Evolutionary conservation across 225 moss, liverwort and hornwort species (phyloP).

Genomic region (Bryoerythrophyllum caledonicum): DNA sequence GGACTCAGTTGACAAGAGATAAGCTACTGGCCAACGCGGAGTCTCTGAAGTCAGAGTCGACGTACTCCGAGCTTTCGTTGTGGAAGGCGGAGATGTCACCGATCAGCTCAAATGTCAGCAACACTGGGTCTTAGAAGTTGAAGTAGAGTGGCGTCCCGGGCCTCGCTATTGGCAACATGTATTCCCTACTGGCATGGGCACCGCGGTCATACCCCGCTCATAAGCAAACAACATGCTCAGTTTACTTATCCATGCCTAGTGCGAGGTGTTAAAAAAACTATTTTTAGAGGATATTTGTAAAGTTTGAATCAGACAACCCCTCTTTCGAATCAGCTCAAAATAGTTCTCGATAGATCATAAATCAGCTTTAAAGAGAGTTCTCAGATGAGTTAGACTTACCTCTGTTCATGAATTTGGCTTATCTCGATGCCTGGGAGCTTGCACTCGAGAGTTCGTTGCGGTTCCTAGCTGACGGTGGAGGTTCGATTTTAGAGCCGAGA

Average conservation of each 20-base stretch:
- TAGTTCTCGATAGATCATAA: background rate
- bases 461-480: background rate
- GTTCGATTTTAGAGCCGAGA: too few species aligned
- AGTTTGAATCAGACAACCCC: too few species aligned
- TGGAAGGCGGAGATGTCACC: slow-evolving; percentile 88
- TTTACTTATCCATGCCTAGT: slow-evolving; percentile 12
- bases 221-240: background rate
- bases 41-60: slow-evolving; percentile 67
- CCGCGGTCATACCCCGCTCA: slow-evolving; percentile 56
- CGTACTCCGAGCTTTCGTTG: slow-evolving; percentile 70
- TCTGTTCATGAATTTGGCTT: background rate
- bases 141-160: slow-evolving; percentile 86
- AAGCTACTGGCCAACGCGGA: slow-evolving; percentile 79
- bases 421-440: background rate
- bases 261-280: background rate
- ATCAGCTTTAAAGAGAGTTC: background rate
- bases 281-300: too few species aligned
- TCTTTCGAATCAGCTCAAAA: too few species aligned
- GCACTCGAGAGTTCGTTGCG: background rate
- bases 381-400: background rate
- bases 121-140: slow-evolving; percentile 63
- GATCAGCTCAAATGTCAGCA: slow-evolving; percentile 79
- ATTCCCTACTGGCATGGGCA: slow-evolving; percentile 67
- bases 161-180: slow-evolving; percentile 65
- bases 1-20: slow-evolving; percentile 82